Conservation (phyloP, 305 asterid species). For the Fraxinus sp. region DNA sequence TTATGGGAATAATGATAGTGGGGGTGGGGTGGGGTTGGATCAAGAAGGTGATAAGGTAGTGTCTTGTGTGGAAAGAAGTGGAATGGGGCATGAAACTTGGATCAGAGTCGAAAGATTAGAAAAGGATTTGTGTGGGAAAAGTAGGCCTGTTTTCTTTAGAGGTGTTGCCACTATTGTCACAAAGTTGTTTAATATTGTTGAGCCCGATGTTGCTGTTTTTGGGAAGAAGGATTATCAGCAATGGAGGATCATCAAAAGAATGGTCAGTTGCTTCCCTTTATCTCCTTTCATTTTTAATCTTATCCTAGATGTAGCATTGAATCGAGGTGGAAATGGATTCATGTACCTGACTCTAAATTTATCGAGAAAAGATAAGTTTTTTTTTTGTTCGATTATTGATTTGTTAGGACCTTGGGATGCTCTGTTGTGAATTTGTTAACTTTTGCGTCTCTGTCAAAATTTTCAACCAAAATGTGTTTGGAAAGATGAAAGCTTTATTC, state of each 20-base stretch:
- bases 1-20: conserved; percentile 36
- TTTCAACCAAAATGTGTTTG: conserved; percentile 8
- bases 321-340: neutral
- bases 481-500: neutral
- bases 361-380: neutral
- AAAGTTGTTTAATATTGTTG: conserved; percentile 81
- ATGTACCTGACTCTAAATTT: neutral
- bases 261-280: conserved; percentile 47
- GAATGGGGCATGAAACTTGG: conserved; percentile 87
- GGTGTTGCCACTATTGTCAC: conserved; percentile 91
- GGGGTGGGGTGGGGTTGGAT: conserved; percentile 2
- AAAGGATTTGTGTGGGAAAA: conserved; percentile 81
- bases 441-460: neutral
- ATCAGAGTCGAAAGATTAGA: conserved; percentile 74
- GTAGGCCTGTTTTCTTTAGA: conserved; percentile 86
- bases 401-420: neutral
- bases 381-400: neutral
- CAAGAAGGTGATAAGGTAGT: conserved; percentile 34
- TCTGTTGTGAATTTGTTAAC: neutral
- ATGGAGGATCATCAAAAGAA: conserved; percentile 71
- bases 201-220: conserved; percentile 91
- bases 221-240: conserved; percentile 99
- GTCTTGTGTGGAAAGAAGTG: conserved; percentile 67
- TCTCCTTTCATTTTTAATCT: neutral
- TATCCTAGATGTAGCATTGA: neutral